phyloP scores from a whole-genome alignment of 1,284 basidiomycete species.

The Quambalaria eucalypti region DNA sequence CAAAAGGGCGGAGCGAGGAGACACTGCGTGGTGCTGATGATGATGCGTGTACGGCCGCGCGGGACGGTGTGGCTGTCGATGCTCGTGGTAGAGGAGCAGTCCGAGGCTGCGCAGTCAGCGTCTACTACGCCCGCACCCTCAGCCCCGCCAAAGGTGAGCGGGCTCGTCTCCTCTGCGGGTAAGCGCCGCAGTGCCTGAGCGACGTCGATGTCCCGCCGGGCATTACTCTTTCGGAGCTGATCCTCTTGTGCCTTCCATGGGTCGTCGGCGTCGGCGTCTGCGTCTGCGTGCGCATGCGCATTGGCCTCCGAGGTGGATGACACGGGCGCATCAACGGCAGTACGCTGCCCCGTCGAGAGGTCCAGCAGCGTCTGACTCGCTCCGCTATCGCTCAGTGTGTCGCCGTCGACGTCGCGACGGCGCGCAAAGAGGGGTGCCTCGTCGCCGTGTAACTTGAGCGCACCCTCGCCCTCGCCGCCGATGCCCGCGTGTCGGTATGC shows the following conservation, averaged over 20 bases:
- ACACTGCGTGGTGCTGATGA: conserved; percentile 30
- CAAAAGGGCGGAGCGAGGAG: conserved; percentile 28
- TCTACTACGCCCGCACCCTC: no score
- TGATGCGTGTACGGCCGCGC: neutral
- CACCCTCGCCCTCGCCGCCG: conserved; percentile 27
- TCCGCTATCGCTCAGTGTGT: conserved; percentile 4
- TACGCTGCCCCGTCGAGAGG: neutral
- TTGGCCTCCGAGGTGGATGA: neutral
- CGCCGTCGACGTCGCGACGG: conserved; percentile 6
- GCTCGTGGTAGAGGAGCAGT: neutral
- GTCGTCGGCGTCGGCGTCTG: no score
- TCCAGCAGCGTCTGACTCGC: conserved; percentile 1
- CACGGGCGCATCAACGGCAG: neutral
- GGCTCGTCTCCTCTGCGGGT: conserved; percentile 8
- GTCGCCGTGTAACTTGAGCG: conserved; percentile 21
- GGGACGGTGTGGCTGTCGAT: neutral
- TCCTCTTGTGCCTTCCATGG: conserved; percentile 3
- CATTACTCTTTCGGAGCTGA: conserved; percentile 12
- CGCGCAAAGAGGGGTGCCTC: conserved; percentile 8
- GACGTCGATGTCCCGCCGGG: conserved; percentile 20
- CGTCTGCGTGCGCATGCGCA: no score
- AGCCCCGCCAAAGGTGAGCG: neutral
- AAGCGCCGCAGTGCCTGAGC: conserved; percentile 22
- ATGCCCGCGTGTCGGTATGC: conserved; percentile 16
- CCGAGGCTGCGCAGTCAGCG: neutral